Conservation (phyloP, 345 rosid genomes). For the Erodium maritimum region DNA sequence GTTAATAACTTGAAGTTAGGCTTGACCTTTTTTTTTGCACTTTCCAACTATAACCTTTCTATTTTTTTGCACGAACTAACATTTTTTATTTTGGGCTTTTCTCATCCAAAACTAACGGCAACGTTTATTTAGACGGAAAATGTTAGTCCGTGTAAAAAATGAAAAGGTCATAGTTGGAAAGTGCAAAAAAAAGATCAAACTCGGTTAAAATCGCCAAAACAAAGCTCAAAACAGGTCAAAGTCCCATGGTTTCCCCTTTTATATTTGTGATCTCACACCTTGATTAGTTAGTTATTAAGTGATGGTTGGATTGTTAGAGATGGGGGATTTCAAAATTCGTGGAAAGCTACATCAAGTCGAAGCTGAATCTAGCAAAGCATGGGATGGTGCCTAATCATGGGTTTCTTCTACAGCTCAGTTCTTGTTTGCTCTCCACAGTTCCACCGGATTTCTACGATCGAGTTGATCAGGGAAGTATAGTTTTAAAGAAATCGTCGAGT, state of each 20-base stretch:
- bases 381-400: slow-evolving; percentile 36
- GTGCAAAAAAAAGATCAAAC: too few relatives aligned
- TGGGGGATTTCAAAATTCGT: slow-evolving; percentile 24
- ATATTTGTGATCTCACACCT: too few relatives aligned
- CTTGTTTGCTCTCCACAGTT: slow-evolving; percentile 15
- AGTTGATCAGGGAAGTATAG: slow-evolving; percentile 36
- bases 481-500: slow-evolving; percentile 24
- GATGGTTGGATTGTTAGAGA: slow-evolving; percentile 17
- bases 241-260: too few relatives aligned
- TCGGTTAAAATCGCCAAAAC: too few relatives aligned
- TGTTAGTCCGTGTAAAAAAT: too few relatives aligned
- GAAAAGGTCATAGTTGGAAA: too few relatives aligned
- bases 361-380: slow-evolving; percentile 19
- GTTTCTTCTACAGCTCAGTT: slow-evolving; percentile 17
- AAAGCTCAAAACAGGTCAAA: too few relatives aligned
- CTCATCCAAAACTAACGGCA: too few relatives aligned
- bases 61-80: not conserved
- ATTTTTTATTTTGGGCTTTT: too few relatives aligned
- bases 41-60: not conserved
- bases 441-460: slow-evolving; percentile 21
- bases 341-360: slow-evolving; percentile 19
- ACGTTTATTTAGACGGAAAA: too few relatives aligned
- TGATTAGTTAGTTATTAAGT: too few relatives aligned
- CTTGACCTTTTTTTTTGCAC: not conserved
- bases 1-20: too few relatives aligned